Percentiles rank a stretch among this genome's conserved stretches.
Conservation (phyloP, 2,329 filamentous ascomycete species). For the Dactylellina parvicollis region DNA sequence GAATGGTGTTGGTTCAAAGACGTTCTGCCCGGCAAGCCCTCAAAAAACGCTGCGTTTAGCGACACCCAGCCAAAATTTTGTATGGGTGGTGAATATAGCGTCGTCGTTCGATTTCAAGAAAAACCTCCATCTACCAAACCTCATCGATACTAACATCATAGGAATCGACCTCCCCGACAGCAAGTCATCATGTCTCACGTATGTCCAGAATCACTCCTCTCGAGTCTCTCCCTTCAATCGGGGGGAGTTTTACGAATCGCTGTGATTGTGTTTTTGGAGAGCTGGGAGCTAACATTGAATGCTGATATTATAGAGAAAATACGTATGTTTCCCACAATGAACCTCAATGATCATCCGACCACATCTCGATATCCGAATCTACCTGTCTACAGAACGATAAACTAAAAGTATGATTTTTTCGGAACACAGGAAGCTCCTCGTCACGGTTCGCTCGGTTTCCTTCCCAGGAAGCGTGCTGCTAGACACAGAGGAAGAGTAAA, state of each 20-base stretch:
- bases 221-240: slow-evolving; percentile 24
- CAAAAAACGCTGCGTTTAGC: slow-evolving; percentile 31
- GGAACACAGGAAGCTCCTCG: slow-evolving; percentile 86
- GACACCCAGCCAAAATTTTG: slow-evolving; percentile 46
- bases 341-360: no score
- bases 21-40: slow-evolving; percentile 21
- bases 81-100: slow-evolving; percentile 42
- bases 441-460: slow-evolving; percentile 90
- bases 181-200: slow-evolving; percentile 58
- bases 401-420: slow-evolving; percentile 58
- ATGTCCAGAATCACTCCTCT: slow-evolving; percentile 29
- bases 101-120: slow-evolving; percentile 37
- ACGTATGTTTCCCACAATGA: slow-evolving; percentile 57
- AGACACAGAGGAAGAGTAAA: slow-evolving; percentile 98
- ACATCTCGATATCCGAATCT: slow-evolving; percentile 2
- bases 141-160: slow-evolving; percentile 45
- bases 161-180: slow-evolving; percentile 41
- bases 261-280: neutral
- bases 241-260: neutral
- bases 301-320: slow-evolving; percentile 57
- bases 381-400: slow-evolving; percentile 50
- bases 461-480: slow-evolving; percentile 74
- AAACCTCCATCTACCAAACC: slow-evolving; percentile 32
- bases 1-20: slow-evolving; percentile 12
- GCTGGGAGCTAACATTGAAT: slow-evolving; percentile 29